Base-by-base conservation (phyloP, 2,329 filamentous ascomycete genomes). In the Apiospora pterosperma region DNA sequence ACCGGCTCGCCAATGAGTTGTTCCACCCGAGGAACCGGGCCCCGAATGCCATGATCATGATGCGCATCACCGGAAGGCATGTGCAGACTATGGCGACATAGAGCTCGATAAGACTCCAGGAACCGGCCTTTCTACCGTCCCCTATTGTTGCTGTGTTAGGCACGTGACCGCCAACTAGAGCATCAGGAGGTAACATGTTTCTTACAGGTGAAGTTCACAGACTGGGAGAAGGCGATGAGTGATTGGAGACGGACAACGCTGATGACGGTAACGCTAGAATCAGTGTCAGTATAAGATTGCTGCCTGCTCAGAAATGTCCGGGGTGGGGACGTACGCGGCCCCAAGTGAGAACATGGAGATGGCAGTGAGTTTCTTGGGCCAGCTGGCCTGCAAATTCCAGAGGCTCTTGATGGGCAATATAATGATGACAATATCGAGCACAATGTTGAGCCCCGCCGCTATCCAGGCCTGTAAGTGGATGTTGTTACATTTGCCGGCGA, bases 71-170 rank as follows among this genome's bases (percentile, higher is more conserved):
- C 1, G 79, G 79, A 69, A 81, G 76, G 70, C 79, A 80, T 6
- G 77, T 77, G 67, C 79, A 81, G 19, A 81, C 76, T 61, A 81
- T 77, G 34, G 76, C 78, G 1, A 79, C 74, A 64, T 79, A 75
- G 64, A 79, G 73, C 68, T 82, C 79, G 38, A 80, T 72, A 19
- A 75, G 75, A n/a, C 75, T 78, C 79, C 79, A 81, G 59, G 76
- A 76, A 14, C 74, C 69, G 10, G 77, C 75, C 3, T 74, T 36
- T 25, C 63, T 36, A 3, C 25, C 34, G 7, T 42, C 48, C 74
- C 19, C 72, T 69, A 68, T 79, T 76, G 63, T 78, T 76, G 74
- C 39, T 16, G 28, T n/a, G n/a, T n/a, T n/a, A n/a, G n/a, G n/a
- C n/a, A n/a, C n/a, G n/a, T n/a, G n/a, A n/a, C n/a, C n/a, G n/a